Evolutionary conservation across 495 filamentous ascomycete genomes (phyloP).

Genomic region (Lasiosphaeria hispida): DNA sequence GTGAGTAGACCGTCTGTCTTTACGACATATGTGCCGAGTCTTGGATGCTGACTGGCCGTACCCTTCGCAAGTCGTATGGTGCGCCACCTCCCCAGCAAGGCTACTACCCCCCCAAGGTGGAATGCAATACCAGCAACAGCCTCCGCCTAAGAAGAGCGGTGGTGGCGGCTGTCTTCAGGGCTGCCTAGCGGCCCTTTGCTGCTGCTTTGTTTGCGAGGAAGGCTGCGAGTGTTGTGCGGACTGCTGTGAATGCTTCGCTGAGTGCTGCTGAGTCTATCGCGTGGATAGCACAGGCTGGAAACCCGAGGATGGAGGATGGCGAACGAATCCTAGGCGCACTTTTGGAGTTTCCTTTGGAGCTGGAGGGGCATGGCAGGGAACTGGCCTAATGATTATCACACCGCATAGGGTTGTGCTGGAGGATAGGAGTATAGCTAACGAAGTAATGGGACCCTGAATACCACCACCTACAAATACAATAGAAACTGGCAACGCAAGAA

Average conservation of each 20-base stretch:
- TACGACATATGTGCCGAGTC: background rate
- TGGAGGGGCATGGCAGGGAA: too few relatives aligned
- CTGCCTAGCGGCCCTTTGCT: slow-evolving; percentile 70
- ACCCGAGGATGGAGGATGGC: too few relatives aligned
- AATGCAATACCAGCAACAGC: slow-evolving; percentile 59
- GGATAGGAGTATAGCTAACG: too few relatives aligned
- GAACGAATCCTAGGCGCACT: too few relatives aligned
- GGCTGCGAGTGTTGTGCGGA: slow-evolving; percentile 76
- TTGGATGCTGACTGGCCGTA: background rate
- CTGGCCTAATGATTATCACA: too few relatives aligned
- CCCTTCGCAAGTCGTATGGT: slow-evolving; percentile 14
- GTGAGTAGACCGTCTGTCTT: slow-evolving; percentile 15
- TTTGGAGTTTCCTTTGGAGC: too few relatives aligned
- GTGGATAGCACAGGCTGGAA: too few relatives aligned
- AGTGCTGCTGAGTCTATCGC: slow-evolving; percentile 41
- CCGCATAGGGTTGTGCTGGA: too few relatives aligned
- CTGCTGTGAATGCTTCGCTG: slow-evolving; percentile 62
- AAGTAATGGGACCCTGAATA: too few relatives aligned
- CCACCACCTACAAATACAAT: too few relatives aligned
- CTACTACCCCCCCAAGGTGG: slow-evolving; percentile 31
- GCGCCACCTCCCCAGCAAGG: slow-evolving; percentile 21
- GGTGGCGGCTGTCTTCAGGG: slow-evolving; percentile 61
- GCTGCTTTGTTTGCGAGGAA: slow-evolving; percentile 76
- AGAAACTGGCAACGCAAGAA: too few relatives aligned
- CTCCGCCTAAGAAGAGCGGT: slow-evolving; percentile 50